phyloP scores from a whole-genome alignment of 2,329 filamentous ascomycete genomes.

The Diaporthe eres region DNA sequence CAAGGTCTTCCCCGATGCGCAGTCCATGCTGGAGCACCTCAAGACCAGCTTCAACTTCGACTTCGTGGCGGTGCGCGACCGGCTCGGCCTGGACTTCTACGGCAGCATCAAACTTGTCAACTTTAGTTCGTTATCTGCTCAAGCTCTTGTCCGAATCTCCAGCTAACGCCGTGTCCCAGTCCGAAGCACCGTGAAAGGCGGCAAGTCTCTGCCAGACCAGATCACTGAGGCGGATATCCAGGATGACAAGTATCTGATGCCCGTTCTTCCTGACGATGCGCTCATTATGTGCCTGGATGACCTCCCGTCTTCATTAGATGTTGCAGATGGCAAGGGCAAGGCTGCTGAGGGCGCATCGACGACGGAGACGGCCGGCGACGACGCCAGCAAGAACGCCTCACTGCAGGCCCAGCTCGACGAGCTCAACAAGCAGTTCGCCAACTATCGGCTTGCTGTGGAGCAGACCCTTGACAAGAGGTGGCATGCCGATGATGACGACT shows the following conservation, averaged over 20 bases:
- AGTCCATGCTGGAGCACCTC: conserved; percentile 78
- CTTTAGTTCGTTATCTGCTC: conserved; percentile 64
- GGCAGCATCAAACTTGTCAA: conserved; percentile 83
- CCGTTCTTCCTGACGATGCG: conserved; percentile 89
- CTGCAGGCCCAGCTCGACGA: conserved; percentile 74
- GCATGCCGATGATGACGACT: conserved; percentile 65
- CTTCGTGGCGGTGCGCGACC: conserved; percentile 71
- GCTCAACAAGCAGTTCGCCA: conserved; percentile 73
- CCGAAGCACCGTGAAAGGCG: conserved; percentile 61
- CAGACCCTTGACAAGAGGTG: conserved; percentile 77
- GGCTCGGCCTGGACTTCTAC: conserved; percentile 77
- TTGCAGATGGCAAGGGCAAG: conserved; percentile 48
- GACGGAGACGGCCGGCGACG: conserved; percentile 53
- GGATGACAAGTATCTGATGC: conserved; percentile 84
- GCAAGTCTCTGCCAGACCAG: conserved; percentile 65
- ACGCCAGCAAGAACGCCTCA: conserved; percentile 61
- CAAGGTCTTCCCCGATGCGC: conserved; percentile 73
- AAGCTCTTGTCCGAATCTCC: no score
- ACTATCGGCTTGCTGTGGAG: conserved; percentile 75
- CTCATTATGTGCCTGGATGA: conserved; percentile 91
- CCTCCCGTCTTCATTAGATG: conserved; percentile 59
- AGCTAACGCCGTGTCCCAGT: conserved; percentile 52
- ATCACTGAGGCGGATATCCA: conserved; percentile 75
- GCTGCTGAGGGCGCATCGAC: conserved; percentile 42
- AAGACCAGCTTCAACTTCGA: conserved; percentile 77